Conservation (phyloP, 495 filamentous ascomycete species). For the Aspergillus funiculosus region DNA sequence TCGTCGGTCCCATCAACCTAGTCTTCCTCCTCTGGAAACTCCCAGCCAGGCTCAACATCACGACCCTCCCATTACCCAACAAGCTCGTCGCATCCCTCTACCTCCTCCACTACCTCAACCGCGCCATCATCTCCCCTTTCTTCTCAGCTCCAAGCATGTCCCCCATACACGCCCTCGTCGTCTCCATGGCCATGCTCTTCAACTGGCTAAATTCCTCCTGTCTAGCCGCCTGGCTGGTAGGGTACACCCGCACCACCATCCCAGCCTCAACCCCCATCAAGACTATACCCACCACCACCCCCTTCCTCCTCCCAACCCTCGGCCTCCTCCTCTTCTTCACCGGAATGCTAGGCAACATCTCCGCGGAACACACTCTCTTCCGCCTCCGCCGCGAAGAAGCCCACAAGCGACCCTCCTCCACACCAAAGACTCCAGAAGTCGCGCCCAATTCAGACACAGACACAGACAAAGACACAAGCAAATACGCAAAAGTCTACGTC, state of each 20-base stretch:
- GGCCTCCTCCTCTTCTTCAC: constrained; percentile 47
- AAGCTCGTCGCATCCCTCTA: constrained; percentile 32
- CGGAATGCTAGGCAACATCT: constrained; percentile 76
- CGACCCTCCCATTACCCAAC: constrained; percentile 25
- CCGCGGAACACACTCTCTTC: constrained; percentile 57
- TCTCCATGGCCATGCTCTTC: constrained; percentile 56
- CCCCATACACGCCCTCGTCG: constrained; percentile 66
- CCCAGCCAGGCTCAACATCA: constrained; percentile 31
- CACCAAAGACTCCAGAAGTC: constrained; percentile 37
- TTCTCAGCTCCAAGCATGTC: constrained; percentile 85
- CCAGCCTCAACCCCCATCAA: neutral
- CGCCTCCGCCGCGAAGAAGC: constrained; percentile 53
- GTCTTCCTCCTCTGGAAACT: constrained; percentile 69
- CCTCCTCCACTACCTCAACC: constrained; percentile 79
- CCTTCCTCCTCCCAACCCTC: neutral
- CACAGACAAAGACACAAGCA: constrained; percentile 17
- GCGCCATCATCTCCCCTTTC: constrained; percentile 72
- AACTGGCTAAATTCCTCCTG: constrained; percentile 73
- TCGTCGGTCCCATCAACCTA: constrained; percentile 66
- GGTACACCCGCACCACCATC: constrained; percentile 39
- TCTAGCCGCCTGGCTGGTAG: constrained; percentile 72
- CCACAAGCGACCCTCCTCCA: constrained; percentile 16
- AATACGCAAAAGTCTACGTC: constrained; percentile 76
- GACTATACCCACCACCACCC: neutral
- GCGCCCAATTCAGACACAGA: neutral